Evolutionary conservation across 495 filamentous ascomycete species (phyloP), one percentile per base, ranked within the genome.

Genomic region (Podospora tetraspora): DNA sequence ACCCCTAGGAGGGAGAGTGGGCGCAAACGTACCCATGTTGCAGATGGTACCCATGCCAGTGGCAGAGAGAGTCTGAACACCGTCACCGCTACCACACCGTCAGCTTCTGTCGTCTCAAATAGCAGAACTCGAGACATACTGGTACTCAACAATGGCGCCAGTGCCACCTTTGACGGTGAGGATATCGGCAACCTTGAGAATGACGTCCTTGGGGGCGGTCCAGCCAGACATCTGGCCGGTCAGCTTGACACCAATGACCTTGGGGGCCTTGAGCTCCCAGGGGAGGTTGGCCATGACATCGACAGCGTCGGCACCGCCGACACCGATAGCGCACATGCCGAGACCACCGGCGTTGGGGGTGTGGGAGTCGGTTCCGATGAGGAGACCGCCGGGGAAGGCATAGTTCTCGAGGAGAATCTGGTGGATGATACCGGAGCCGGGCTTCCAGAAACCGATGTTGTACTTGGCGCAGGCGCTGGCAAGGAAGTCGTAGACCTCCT

Each of bases 361-460:
- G 84, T 99, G 95, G 59, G 94, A 97, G 80, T 99, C 95, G 76
- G 95, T 99, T 80, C 95, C 95, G 81, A 99, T 98, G 82, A 99
- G 87, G 68, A 99, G 87, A 87, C 90, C 94, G 87, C 95, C 95
- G 72, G 95, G 95, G 89, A 98, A 77, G 95, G 79, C 94, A 79
- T 98, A 98, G 87, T 98, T 98, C 86, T 99, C 95, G 57, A 99
- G 86, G 71, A 99, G 81, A 76, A 98, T 98, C 85, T 99, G 95
- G 83, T 99, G 95, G 77, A 99, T 99, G 84, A 99, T 99, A 87
- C 95, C 95, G 75, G 95, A 98, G 69, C 95, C 95, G 70, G 95
- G 96, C 79, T 86, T 91, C 95, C 95, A 99, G 90, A 99, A 99
- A 84, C 96, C 96, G 78, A 99, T 98, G 84, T 97, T 94, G 87